phyloP scores from a whole-genome alignment of 345 rosid species.

The Fremontodendron californicum region DNA sequence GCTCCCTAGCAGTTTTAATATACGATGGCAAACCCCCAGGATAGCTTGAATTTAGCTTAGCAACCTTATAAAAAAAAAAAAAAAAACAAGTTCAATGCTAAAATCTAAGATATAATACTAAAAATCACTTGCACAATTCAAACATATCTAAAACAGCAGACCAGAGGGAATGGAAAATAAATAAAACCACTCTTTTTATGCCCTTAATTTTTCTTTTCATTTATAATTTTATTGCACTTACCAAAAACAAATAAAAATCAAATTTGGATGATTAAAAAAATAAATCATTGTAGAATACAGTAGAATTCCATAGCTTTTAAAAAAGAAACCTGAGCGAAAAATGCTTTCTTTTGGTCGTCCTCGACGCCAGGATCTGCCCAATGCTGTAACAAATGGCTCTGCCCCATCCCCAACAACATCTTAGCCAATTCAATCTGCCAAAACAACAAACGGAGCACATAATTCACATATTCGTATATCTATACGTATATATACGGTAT shows the following conservation, averaged over 20 bases:
- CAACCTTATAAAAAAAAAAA: slow-evolving; percentile 46
- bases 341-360: slow-evolving; percentile 54
- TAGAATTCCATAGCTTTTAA: neutral
- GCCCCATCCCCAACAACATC: slow-evolving; percentile 63
- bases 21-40: slow-evolving; percentile 83
- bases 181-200: neutral
- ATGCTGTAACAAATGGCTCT: slow-evolving; percentile 63
- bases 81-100: neutral
- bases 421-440: slow-evolving; percentile 73
- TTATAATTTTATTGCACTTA: neutral
- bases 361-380: slow-evolving; percentile 77
- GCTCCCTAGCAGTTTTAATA: slow-evolving; percentile 69
- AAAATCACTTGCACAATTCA: neutral
- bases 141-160: neutral
- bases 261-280: neutral
- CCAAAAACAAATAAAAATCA: neutral
- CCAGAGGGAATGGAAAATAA: neutral
- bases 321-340: slow-evolving; percentile 62
- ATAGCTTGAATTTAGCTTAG: slow-evolving; percentile 68
- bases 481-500: neutral
- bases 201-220: neutral
- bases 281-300: neutral
- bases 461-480: neutral
- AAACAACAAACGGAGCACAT: neutral
- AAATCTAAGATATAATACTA: neutral